Base-by-base conservation (phyloP, 805 yeast genomes). In the Kazachstania taianensis region DNA sequence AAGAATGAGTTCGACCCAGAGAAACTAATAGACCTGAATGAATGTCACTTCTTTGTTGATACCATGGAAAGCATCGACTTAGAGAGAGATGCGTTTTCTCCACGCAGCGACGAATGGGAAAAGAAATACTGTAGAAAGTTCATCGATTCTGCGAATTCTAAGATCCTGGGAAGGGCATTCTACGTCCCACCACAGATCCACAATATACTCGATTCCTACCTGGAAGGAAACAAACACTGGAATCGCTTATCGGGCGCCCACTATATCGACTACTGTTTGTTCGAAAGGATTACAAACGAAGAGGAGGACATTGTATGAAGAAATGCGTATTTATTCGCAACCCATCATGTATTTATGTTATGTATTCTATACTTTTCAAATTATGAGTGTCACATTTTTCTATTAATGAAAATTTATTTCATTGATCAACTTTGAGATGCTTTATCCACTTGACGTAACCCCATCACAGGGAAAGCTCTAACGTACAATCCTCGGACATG, bases 31-130 rank as follows among this genome's bases (percentile, higher is more conserved):
- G 53, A 62, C 2, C 56, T 74, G 22, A 59, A 57, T 0, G 44
- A 60, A 6, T 87, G 97, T 60, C 78, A 80, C 42, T 86, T 70
- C 48, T 72, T 73, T 38, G 61, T 87, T 28, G 96, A 87, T 56
- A 67, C 78, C 28, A 58, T 67, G 31, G 63, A 66, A 38, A 65
- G 70, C 2, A 65, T 67, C n/a, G 66, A 70, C 43, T 8, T 41
- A 1, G 69, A 63, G 14, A 51, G 49, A 14, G 72, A 70, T 17
- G 81, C 74, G 9, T 41, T 53, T 13, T 39, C 54, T 32, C 59
- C 52, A 41, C 41, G 32, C 29, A 39, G 35, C 22, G 34, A 44
- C 27, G 14, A 33, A 1, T 81, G 85, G 86, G 57, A 65, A 9
- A 36, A 63, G 5, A 22, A 76, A 0, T 42, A 50, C 17, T 76